Evolutionary conservation across 2,329 filamentous ascomycete species (phyloP).

Genomic region (Cercospora brassicicola): DNA sequence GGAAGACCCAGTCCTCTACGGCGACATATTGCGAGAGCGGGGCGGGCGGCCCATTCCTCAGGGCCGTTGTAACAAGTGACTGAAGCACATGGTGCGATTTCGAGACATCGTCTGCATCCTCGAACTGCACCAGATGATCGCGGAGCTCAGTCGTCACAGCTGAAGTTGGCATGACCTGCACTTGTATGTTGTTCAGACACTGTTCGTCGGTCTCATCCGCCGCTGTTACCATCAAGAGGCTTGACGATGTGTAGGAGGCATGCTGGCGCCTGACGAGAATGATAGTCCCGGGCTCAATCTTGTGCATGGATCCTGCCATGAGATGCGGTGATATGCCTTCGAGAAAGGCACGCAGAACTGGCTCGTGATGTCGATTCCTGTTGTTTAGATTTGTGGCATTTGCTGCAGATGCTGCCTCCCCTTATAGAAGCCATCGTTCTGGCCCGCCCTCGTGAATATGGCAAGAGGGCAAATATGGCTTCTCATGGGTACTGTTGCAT

Average conservation of each 20-base stretch:
- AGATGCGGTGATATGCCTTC: neutral
- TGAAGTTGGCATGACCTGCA: constrained; percentile 1
- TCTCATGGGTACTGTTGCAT: neutral
- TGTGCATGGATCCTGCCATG: neutral
- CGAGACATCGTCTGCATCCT: constrained; percentile 6
- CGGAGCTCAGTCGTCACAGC: neutral
- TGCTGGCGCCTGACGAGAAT: constrained; percentile 1
- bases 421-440: neutral
- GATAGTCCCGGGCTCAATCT: neutral
- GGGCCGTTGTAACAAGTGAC: neutral
- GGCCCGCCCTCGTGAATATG: neutral
- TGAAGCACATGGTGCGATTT: neutral
- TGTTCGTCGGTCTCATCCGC: neutral
- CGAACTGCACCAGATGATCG: neutral
- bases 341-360: neutral
- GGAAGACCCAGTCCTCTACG: neutral
- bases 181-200: neutral
- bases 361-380: neutral
- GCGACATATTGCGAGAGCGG: neutral
- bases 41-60: neutral
- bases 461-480: neutral
- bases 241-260: neutral
- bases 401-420: too few species aligned
- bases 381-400: neutral
- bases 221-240: neutral